These are phyloP conservation scores for Nemania sp. DNA, from an alignment of 2,329 filamentous ascomycete genomes.

Conservation along the genomic window DNA sequence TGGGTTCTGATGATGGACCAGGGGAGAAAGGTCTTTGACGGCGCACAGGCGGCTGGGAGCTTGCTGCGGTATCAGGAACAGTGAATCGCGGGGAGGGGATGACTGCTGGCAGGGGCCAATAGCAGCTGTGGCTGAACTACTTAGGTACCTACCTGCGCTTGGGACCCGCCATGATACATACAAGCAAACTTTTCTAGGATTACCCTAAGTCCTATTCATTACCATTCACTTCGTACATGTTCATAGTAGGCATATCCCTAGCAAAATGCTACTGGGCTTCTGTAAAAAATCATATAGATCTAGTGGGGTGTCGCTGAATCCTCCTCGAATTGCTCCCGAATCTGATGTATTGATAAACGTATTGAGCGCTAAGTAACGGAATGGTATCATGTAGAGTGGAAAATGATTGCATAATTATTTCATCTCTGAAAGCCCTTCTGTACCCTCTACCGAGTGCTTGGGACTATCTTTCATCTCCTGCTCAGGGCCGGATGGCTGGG, in stretches of 20 bases:
- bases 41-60: conserved; percentile 3
- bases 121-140: conserved; percentile 60
- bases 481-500: conserved; percentile 7
- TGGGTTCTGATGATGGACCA: conserved; percentile 21
- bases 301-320: no score
- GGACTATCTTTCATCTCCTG: conserved; percentile 20
- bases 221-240: no score
- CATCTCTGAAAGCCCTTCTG: neutral
- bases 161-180: no score
- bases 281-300: no score
- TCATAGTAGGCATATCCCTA: no score
- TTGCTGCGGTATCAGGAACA: conserved; percentile 23
- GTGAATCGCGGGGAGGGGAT: no score
- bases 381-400: neutral
- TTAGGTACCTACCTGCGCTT: conserved; percentile 13
- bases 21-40: conserved; percentile 12
- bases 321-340: neutral
- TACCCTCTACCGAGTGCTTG: neutral
- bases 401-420: neutral
- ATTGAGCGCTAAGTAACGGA: neutral
- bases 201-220: no score
- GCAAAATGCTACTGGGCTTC: no score
- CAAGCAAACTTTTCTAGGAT: no score
- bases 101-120: no score
- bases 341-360: conserved; percentile 1